Percentiles rank a stretch among this genome's conserved stretches.
Conservation (phyloP, 139 green algal species). For the Chlorella vulgaris region DNA sequence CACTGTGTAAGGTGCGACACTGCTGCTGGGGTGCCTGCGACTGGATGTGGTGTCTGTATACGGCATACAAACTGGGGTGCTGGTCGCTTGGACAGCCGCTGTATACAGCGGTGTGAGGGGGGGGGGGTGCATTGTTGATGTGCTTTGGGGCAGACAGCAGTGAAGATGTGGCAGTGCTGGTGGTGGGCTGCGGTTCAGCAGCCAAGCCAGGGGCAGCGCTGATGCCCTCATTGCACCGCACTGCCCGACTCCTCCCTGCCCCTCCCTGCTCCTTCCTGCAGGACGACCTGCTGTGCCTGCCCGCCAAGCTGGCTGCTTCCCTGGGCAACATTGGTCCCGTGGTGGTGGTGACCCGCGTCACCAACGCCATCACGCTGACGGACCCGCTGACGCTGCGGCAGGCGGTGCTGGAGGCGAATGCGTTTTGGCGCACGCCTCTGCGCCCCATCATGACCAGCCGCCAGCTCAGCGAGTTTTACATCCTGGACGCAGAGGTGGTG, state of each 20-base stretch:
- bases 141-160: too few species aligned
- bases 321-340: constrained; percentile 89
- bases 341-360: constrained; percentile 85
- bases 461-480: constrained; percentile 86
- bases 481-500: constrained; percentile 89
- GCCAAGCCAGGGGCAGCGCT: too few species aligned
- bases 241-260: neutral
- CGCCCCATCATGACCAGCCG: constrained; percentile 62
- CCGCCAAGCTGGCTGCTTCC: constrained; percentile 68
- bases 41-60: neutral
- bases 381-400: constrained; percentile 86
- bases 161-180: too few species aligned
- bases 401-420: constrained; percentile 55
- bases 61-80: too few species aligned
- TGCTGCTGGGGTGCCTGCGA: too few species aligned
- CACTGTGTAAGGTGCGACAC: constrained; percentile 87
- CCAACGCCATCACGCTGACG: constrained; percentile 83
- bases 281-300: constrained; percentile 95
- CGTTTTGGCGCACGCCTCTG: constrained; percentile 85
- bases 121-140: neutral
- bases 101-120: neutral
- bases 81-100: too few species aligned
- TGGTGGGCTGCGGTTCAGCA: too few species aligned
- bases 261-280: constrained; percentile 40
- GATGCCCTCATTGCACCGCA: too few species aligned